Evolutionary conservation across 345 rosid species (phyloP).

Genomic region (Streptanthus diversifolius): DNA sequence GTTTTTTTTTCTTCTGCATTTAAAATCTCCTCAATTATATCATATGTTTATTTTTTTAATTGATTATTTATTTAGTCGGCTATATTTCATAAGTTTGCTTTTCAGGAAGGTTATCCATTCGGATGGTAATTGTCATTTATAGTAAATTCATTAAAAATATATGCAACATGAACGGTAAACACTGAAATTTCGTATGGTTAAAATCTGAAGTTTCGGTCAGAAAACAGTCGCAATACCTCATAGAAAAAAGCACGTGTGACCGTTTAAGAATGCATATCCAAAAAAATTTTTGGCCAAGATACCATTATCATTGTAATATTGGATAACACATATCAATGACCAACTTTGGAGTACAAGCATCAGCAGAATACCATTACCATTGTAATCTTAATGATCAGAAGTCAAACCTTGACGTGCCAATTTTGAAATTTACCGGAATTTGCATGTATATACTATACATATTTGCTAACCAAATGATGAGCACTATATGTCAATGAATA

Average conservation of each 20-base stretch:
- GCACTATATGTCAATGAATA: too few species aligned
- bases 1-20: not conserved
- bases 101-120: not conserved
- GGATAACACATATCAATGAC: too few species aligned
- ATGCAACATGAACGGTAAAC: not conserved
- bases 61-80: slow-evolving; percentile 6
- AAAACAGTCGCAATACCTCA: not conserved
- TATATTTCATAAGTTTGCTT: not conserved
- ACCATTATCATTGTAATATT: too few species aligned
- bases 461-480: not conserved
- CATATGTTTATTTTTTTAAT: slow-evolving; percentile 15
- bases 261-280: too few species aligned
- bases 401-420: not conserved
- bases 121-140: not conserved
- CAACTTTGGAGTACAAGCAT: too few species aligned
- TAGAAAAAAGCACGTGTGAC: too few species aligned
- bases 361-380: not conserved
- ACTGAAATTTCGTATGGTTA: too few species aligned
- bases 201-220: not conserved
- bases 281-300: too few species aligned
- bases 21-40: not conserved
- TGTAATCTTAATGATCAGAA: not conserved
- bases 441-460: not conserved
- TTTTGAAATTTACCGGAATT: not conserved
- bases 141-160: not conserved